Base-by-base conservation (phyloP, 345 rosid species). In the Nasturtium officinale region DNA sequence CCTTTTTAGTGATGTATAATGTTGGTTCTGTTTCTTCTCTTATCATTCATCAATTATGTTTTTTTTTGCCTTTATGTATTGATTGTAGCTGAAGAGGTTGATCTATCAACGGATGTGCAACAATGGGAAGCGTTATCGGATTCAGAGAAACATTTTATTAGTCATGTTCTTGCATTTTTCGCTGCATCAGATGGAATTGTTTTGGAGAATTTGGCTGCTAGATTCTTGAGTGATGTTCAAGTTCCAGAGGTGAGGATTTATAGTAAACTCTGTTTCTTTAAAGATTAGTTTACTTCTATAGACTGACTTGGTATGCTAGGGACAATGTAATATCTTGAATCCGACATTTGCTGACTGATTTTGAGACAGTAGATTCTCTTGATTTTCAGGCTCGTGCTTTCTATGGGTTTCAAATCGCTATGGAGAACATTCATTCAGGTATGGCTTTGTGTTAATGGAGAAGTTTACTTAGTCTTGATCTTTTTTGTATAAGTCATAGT, bases 361-460 rank as follows among this genome's bases (percentile, higher is more conserved):
- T 52, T 81, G 67, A 78, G 74, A 85, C 18, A 29, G 28, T 50
- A 47, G 26, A 58, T 18, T 46, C 32, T 81, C 25, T 59, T 26
- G 5, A 57, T 52, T 81, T 63, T 80, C 85, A 91, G 96, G 98
- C 96, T 69, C 85, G 94, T 29, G 96, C 98, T 40, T 90, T 93
- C 80, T 93, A 90, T 64, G 94, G 94, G 40, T 93, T 93, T 79
- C 97, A 93, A 82, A 89, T 93, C 45, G 96, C 97, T 11, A 93
- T 90, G 94, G 97, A 90, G 83, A 93, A 93, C 72, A 82, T 93
- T 79, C 98, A 90, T 83, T 90, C 97, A 9, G 98, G 98, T 93
- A 85, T 23, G 77, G 67, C 61, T 78, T 72, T 65, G 16, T 52
- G 16, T 52, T 2, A 9, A 9, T 33, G 60, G 26, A 68, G 16